Percentiles rank a stretch among this genome's conserved stretches.
Conservation (phyloP, 345 rosid species). For the Rhodomyrtus tomentosa region DNA sequence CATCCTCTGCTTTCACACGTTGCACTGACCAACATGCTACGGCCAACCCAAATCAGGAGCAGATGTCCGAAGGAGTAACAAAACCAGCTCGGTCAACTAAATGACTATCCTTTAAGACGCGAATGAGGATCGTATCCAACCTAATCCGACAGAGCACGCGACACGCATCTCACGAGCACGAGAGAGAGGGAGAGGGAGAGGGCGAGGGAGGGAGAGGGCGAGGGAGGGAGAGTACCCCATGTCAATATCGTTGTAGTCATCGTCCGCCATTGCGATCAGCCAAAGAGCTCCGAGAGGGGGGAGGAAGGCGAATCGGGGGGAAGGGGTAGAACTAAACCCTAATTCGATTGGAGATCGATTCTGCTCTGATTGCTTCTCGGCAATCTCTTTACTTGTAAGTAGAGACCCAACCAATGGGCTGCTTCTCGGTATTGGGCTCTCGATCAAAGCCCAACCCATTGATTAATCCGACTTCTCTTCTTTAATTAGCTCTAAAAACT, state of each 20-base stretch:
- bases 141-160: neutral
- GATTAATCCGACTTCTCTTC: neutral
- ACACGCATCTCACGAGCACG: neutral
- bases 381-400: neutral
- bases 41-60: neutral
- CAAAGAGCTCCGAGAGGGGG: neutral
- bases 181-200: neutral
- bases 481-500: neutral
- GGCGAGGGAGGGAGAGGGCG: neutral
- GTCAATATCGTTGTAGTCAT: conserved; percentile 54
- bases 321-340: neutral
- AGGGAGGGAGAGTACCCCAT: conserved; percentile 26
- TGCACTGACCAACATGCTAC: neutral
- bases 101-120: neutral
- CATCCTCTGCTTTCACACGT: neutral
- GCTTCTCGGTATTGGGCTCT: neutral
- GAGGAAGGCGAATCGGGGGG: neutral
- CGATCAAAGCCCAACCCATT: neutral
- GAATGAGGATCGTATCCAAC: neutral
- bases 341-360: neutral
- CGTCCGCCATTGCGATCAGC: conserved; percentile 48
- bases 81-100: neutral
- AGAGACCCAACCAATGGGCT: neutral
- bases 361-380: neutral
- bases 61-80: neutral